Percentiles rank a stretch among this genome's conserved stretches.
Evolutionary conservation across 202 grass and related monocot species (phyloP).

Genomic region (Setaria viridis): DNA sequence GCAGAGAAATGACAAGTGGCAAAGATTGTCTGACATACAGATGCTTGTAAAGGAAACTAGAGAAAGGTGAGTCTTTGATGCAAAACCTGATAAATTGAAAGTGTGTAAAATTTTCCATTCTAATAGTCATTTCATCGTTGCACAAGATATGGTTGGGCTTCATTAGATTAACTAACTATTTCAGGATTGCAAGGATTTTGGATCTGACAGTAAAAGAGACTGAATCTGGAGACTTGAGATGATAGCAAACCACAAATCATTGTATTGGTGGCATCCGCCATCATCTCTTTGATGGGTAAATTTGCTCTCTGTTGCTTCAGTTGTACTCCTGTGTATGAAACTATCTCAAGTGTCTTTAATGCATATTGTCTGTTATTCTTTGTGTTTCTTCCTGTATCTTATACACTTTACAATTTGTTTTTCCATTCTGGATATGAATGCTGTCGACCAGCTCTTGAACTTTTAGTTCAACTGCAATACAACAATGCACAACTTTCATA

Average conservation of each 20-base stretch:
- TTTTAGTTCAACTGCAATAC: constrained; percentile 4
- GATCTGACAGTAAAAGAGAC: constrained; percentile 43
- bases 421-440: constrained; percentile 26
- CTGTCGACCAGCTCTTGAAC: background rate
- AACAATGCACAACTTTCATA: constrained; percentile 13
- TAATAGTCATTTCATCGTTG: constrained; percentile 13
- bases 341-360: background rate
- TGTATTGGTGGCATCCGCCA: constrained; percentile 31
- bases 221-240: constrained; percentile 48
- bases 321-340: constrained; percentile 10
- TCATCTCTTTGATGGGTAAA: constrained; percentile 26
- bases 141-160: constrained; percentile 36
- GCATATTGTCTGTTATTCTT: background rate
- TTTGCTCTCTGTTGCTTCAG: constrained; percentile 26
- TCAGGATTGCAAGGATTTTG: constrained; percentile 72
- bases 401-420: constrained; percentile 7
- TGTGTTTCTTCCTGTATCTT: background rate
- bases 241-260: constrained; percentile 26
- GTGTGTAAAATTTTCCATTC: background rate
- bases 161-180: constrained; percentile 34
- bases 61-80: constrained; percentile 68
- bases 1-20: constrained; percentile 42
- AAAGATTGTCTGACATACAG: constrained; percentile 63
- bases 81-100: background rate
- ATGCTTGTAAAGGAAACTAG: constrained; percentile 80